Percentiles rank a stretch among this genome's conserved stretches.
Evolutionary conservation across 2,329 filamentous ascomycete species (phyloP).

Genomic region (Neonectria magnoliae): DNA sequence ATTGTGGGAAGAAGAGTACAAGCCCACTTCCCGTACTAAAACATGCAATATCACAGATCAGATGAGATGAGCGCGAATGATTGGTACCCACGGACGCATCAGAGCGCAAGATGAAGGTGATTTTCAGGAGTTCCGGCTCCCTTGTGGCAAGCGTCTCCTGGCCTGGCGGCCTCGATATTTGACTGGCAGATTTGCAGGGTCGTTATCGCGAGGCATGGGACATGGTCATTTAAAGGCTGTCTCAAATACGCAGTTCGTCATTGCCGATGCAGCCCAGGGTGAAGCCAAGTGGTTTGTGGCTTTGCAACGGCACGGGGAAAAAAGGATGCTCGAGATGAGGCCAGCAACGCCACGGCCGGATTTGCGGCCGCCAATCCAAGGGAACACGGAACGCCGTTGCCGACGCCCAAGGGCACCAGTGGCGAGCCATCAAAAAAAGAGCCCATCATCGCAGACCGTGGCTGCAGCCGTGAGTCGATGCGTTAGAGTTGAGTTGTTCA

Average conservation of each 20-base stretch:
- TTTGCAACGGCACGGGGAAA: neutral
- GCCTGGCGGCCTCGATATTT: neutral
- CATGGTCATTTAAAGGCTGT: neutral
- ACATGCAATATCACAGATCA: conserved; percentile 29
- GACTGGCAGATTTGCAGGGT: neutral
- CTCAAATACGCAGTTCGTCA: neutral
- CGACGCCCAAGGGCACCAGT: neutral
- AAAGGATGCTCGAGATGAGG: neutral
- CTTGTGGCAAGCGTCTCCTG: neutral
- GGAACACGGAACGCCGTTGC: neutral
- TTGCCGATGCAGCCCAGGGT: neutral
- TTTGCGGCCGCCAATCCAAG: neutral
- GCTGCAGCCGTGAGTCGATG: neutral
- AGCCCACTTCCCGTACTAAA: conserved; percentile 29
- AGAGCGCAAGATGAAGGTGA: conserved; percentile 11
- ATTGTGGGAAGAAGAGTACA: conserved; percentile 4
- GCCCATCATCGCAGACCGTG: neutral
- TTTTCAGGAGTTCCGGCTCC: conserved; percentile 16
- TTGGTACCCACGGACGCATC: conserved; percentile 19
- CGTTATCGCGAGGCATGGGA: neutral
- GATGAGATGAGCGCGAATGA: conserved; percentile 15
- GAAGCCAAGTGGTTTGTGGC: neutral
- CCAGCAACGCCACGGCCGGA: neutral
- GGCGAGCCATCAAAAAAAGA: conserved; percentile 5
- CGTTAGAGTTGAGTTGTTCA: conserved; percentile 7